A percentile compares a stretch with the other conserved stretches of the same genome.
phyloP scores from a whole-genome alignment of 108 stramenopile species.

The Skeletonema costatum region DNA sequence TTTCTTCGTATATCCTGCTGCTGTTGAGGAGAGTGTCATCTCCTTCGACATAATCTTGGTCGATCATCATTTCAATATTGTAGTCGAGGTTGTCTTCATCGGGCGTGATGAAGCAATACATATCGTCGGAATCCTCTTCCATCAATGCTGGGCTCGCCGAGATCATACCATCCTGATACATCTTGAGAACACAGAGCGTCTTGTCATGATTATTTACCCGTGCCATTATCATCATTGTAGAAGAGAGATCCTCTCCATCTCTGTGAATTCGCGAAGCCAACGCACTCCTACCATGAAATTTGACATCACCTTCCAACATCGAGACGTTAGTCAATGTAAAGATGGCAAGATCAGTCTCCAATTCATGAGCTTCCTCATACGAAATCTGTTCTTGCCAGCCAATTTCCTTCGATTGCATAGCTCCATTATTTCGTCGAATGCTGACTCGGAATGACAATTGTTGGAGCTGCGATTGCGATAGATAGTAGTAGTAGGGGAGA shows the following conservation, averaged over 20 bases:
- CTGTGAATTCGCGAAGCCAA: not conserved
- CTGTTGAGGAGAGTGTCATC: not conserved
- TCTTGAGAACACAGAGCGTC: conserved; percentile 21
- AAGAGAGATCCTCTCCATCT: conserved; percentile 24
- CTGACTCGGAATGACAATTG: conserved; percentile 17
- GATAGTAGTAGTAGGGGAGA: conserved; percentile 33
- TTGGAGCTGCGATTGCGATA: conserved; percentile 17
- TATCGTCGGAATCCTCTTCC: conserved; percentile 5
- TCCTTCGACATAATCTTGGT: not conserved
- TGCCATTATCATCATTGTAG: conserved; percentile 32
- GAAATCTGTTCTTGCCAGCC: conserved; percentile 26
- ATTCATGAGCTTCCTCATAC: not conserved
- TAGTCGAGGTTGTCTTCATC: conserved; percentile 17
- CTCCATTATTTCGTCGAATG: conserved; percentile 4
- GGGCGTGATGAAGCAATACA: conserved; percentile 10
- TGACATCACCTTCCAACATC: not conserved
- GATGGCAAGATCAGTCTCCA: not conserved
- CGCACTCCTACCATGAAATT: not conserved
- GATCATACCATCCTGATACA: conserved; percentile 14
- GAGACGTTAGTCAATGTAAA: not conserved
- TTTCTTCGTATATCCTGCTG: conserved; percentile 8
- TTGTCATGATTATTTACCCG: not conserved
- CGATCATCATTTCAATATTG: conserved; percentile 16
- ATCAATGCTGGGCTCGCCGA: conserved; percentile 24
- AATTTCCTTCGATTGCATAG: conserved; percentile 17